These are phyloP conservation scores for Bimuria novae-zelandiae DNA, from an alignment of 2,329 filamentous ascomycete species.

Conservation along the genomic window DNA sequence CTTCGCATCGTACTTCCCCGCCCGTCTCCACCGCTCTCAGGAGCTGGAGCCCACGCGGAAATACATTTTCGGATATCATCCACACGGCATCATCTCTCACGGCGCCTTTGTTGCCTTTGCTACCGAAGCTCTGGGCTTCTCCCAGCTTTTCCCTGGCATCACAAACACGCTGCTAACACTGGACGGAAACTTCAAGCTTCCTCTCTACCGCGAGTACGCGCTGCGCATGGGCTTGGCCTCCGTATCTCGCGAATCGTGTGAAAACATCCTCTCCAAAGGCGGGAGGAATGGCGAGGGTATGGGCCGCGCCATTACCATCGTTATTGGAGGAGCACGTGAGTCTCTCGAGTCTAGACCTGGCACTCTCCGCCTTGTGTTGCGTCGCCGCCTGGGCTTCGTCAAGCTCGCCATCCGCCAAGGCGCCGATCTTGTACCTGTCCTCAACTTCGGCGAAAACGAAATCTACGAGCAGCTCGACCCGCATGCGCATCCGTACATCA, in stretches of 20 bases:
- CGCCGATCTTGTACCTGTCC: constrained; percentile 90
- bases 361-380: constrained; percentile 75
- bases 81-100: constrained; percentile 95
- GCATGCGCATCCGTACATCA: constrained; percentile 75
- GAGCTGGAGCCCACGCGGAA: constrained; percentile 79
- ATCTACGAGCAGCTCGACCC: constrained; percentile 88
- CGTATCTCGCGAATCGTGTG: constrained; percentile 89
- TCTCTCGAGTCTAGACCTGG: constrained; percentile 86
- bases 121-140: constrained; percentile 87
- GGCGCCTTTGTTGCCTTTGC: constrained; percentile 92
- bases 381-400: constrained; percentile 86
- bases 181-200: constrained; percentile 94
- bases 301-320: constrained; percentile 95
- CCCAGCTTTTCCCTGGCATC: constrained; percentile 87
- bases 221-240: constrained; percentile 84
- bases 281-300: constrained; percentile 79
- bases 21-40: constrained; percentile 81
- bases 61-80: constrained; percentile 97
- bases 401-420: constrained; percentile 90
- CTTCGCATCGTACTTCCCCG: constrained; percentile 92
- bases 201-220: constrained; percentile 93
- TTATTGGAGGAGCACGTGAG: constrained; percentile 89
- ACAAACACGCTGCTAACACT: constrained; percentile 91
- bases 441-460: constrained; percentile 95
- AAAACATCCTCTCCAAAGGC: constrained; percentile 82